A percentile compares a stretch with the other conserved stretches of the same genome.
phyloP scores from a whole-genome alignment of 2,329 filamentous ascomycete species.

The Oidium heveae region DNA sequence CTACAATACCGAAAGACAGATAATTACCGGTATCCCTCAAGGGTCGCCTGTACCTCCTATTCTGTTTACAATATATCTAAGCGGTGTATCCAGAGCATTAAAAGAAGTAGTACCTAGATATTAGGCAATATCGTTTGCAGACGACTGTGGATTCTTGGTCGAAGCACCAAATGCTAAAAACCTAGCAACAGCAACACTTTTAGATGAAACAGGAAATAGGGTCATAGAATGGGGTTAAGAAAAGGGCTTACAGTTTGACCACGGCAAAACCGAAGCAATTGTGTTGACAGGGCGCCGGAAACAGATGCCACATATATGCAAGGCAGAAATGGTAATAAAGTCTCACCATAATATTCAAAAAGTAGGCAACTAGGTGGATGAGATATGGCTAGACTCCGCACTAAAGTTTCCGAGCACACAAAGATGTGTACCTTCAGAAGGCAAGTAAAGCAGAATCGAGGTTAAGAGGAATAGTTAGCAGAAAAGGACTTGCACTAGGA shows the following conservation, averaged over 20 bases:
- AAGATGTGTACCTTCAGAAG: neutral
- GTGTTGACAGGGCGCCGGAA: neutral
- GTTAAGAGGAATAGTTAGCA: neutral
- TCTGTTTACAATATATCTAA: neutral
- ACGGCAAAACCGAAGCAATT: neutral
- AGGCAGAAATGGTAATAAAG: neutral
- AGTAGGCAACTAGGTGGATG: neutral
- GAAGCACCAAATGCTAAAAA: neutral
- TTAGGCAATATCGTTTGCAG: neutral
- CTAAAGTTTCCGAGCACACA: neutral
- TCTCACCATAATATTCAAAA: neutral
- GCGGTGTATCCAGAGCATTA: neutral
- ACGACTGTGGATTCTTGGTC: neutral
- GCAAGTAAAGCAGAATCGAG: neutral
- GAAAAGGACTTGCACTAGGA: neutral
- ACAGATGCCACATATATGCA: neutral
- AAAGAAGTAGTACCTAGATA: neutral
- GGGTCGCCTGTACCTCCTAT: neutral
- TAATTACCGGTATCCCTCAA: neutral
- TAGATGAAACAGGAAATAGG: neutral
- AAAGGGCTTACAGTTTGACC: neutral
- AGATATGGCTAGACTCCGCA: neutral
- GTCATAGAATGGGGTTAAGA: neutral
- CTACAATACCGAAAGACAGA: neutral
- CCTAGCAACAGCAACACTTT: neutral